These are phyloP conservation scores for Trifolium dubium DNA, from an alignment of 306 rosid genomes.

Conservation along the genomic window DNA sequence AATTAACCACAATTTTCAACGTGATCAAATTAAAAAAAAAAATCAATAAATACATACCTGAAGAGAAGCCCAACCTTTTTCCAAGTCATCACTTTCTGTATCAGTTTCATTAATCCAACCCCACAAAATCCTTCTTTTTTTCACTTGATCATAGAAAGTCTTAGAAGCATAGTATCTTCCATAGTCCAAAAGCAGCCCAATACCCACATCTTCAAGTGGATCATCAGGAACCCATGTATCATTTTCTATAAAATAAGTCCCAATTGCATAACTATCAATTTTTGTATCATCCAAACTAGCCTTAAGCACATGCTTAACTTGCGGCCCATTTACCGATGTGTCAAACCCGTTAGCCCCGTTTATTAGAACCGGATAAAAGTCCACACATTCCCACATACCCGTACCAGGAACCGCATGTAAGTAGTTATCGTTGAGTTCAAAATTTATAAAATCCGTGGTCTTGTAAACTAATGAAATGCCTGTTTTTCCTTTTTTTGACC, in stretches of 20 bases:
- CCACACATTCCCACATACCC: constrained; percentile 95
- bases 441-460: constrained; percentile 54
- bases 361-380: constrained; percentile 66
- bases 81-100: constrained; percentile 56
- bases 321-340: constrained; percentile 51
- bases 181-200: constrained; percentile 68
- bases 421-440: constrained; percentile 36
- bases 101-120: constrained; percentile 88
- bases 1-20: no score
- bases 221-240: constrained; percentile 84
- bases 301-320: constrained; percentile 73
- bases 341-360: constrained; percentile 70
- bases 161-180: constrained; percentile 86
- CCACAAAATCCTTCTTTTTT: constrained; percentile 64
- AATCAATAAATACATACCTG: constrained; percentile 53
- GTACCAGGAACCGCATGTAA: constrained; percentile 74
- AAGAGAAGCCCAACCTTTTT: constrained; percentile 80
- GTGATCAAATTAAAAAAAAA: no score
- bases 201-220: constrained; percentile 75
- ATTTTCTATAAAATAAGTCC: constrained; percentile 60
- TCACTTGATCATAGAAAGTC: constrained; percentile 66
- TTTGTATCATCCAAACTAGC: constrained; percentile 72
- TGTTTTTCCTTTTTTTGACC: constrained; percentile 47
- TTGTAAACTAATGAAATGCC: constrained; percentile 62
- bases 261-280: constrained; percentile 68